Conservation (phyloP, 1,284 basidiomycete genomes). For the Trichosporon ovoides region DNA sequence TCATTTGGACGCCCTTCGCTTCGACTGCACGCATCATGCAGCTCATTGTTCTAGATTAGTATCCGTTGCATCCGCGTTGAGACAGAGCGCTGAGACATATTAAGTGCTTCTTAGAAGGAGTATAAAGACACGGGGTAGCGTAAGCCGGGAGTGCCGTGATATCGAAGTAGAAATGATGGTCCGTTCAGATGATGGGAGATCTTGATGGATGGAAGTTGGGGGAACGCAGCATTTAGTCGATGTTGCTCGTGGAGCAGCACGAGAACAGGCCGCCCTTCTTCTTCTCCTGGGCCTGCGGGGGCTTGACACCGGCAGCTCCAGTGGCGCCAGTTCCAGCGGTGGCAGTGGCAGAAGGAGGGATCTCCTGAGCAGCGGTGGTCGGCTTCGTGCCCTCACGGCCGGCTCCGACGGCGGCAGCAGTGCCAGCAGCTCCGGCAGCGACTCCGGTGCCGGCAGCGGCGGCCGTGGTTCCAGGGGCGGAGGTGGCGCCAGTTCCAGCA, state of each 20-base stretch:
- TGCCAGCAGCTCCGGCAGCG: constrained; percentile 4
- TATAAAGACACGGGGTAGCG: too few relatives aligned
- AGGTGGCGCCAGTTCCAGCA: neutral
- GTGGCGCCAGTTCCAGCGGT: constrained; percentile 2
- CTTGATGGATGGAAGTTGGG: too few relatives aligned
- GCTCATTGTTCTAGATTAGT: too few relatives aligned
- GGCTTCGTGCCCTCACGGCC: constrained; percentile 5
- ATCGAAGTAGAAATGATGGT: neutral
- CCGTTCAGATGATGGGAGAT: too few relatives aligned
- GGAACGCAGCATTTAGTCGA: constrained; percentile 27
- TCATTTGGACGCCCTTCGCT: too few relatives aligned
- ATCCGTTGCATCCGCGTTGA: too few relatives aligned
- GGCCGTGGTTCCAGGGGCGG: neutral
- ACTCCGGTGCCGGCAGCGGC: constrained; percentile 5
- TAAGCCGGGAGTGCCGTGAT: too few relatives aligned
- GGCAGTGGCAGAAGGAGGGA: neutral
- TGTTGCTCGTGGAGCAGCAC: constrained; percentile 36
- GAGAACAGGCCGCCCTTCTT: constrained; percentile 41
- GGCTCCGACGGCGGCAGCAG: constrained; percentile 9
- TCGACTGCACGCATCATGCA: too few relatives aligned
- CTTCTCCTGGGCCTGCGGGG: constrained; percentile 16
- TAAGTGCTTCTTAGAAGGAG: too few relatives aligned
- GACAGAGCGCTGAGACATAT: too few relatives aligned
- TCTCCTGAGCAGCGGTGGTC: neutral
- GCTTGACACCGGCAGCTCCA: constrained; percentile 4